These are phyloP conservation scores for Cadophora sp. DNA, from an alignment of 2,329 filamentous ascomycete species.

Conservation along the genomic window DNA sequence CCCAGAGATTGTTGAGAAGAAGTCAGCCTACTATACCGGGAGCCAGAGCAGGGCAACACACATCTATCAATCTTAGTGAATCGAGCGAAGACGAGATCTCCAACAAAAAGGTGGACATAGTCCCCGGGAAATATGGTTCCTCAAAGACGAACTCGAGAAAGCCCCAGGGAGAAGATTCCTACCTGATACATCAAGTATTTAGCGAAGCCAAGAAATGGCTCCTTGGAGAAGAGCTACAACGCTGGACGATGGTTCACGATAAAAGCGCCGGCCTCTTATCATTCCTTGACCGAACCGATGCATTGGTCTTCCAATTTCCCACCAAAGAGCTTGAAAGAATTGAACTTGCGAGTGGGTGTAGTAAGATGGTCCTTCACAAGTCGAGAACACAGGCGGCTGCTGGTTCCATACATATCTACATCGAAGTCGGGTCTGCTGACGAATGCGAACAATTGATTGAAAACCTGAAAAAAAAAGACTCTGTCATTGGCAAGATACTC, in stretches of 20 bases:
- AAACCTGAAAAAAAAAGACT: slow-evolving; percentile 1
- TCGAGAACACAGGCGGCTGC: background rate
- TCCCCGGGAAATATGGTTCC: background rate
- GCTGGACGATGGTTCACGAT: background rate
- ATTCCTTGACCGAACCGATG: background rate
- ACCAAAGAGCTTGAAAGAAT: slow-evolving; percentile 1
- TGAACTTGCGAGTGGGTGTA: background rate
- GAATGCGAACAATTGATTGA: slow-evolving; percentile 11
- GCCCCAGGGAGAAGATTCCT: background rate
- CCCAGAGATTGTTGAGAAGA: background rate
- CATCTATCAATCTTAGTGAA: slow-evolving; percentile 3
- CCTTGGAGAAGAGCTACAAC: background rate
- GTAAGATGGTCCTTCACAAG: slow-evolving; percentile 7
- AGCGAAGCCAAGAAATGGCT: slow-evolving; percentile 11
- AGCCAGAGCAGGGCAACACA: background rate
- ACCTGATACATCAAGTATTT: slow-evolving; percentile 12
- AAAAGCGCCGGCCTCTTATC: background rate
- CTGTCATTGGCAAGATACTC: background rate
- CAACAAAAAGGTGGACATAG: background rate
- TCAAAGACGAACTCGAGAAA: background rate
- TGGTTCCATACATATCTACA: slow-evolving; percentile 1
- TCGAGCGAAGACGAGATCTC: slow-evolving; percentile 16
- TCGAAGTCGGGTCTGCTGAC: slow-evolving; percentile 15
- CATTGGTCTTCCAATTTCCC: background rate
- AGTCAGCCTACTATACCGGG: background rate